Evolutionary conservation across 441 rosid species (phyloP).

Genomic region (Corymbia calophylla): DNA sequence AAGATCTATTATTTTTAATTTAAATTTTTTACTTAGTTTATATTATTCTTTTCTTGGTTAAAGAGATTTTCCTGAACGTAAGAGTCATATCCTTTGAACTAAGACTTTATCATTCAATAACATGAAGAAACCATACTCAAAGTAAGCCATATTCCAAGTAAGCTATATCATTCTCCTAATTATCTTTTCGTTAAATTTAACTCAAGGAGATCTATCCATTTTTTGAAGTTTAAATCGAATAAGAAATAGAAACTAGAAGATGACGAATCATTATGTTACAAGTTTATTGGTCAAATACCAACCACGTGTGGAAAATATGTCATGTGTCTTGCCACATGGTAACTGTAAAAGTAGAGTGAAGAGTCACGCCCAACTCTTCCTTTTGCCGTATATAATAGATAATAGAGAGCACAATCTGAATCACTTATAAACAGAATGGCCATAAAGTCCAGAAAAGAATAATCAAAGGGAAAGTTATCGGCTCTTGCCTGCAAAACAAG

Average conservation of each 20-base stretch:
- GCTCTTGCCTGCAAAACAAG: too few relatives aligned
- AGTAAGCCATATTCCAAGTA: neutral
- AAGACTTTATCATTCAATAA: neutral
- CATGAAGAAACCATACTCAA: neutral
- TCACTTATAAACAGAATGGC: neutral
- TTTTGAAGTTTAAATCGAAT: too few relatives aligned
- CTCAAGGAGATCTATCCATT: neutral
- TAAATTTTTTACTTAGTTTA: neutral
- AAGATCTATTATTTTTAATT: neutral
- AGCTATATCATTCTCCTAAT: neutral
- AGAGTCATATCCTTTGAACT: neutral
- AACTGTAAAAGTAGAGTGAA: neutral
- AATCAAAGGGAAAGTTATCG: too few relatives aligned
- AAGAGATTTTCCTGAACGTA: neutral
- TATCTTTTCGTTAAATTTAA: neutral
- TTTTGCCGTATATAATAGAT: neutral
- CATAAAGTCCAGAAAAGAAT: too few relatives aligned
- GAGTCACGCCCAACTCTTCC: too few relatives aligned
- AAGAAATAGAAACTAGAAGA: too few relatives aligned
- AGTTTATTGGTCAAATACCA: too few relatives aligned
- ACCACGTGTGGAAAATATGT: neutral
- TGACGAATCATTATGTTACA: too few relatives aligned
- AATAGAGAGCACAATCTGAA: fast-evolving
- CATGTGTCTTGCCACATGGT: neutral
- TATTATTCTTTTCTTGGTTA: neutral